Evolutionary conservation across 352 stramenopile species (phyloP), one percentile per base, ranked within the genome.

Genomic region (Phytophthora pisi): DNA sequence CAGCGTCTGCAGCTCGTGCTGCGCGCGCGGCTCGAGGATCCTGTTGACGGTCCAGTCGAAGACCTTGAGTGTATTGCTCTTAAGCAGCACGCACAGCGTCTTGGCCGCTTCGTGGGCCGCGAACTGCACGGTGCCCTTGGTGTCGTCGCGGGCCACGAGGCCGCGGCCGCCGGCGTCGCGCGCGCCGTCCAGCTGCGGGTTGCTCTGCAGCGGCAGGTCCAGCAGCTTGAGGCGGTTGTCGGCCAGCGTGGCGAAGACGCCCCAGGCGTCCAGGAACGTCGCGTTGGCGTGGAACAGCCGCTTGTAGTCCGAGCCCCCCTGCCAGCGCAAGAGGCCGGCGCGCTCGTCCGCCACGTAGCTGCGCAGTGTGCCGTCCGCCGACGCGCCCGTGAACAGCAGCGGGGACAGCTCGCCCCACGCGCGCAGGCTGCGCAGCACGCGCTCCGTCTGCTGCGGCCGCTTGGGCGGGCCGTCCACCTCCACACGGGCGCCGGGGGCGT

Each of bases 11-110:
- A 95, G 53, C 8, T 93, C 84, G 56, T 92, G 83, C 62, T 88
- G 75, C 8, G 70, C 69, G 7, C 87, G 84, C 8, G 82, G 47
- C 43, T 88, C 75, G 26, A 93, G 70, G 26, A 72, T 54, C 18
- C 74, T 61, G 51, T 81, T 86, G 26, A 76, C 73, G 1, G 78
- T 93, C 85, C 87, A 93, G 74, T 95, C 85, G 58, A 82, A 92
- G 30, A 93, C 77, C 46, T 82, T 82, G 11, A 95, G 60, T n/a
- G 57, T 72, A 42, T 85, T 77, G 51, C 76, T 79, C 75, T 95
- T 93, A 15, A 85, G 75, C 24, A 92, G 43, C 16, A 75, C 72
- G 56, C 66, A 77, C 4, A 93, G 51, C 13, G 82, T 78, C 28
- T 84, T 84, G 9, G 74, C 70, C n/a, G 65, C 47, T 57, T 95